Percentiles rank a stretch among this genome's conserved stretches.
Evolutionary conservation across 768 basidiomycete species (phyloP).

Genomic region (Mycena sanguinolenta): DNA sequence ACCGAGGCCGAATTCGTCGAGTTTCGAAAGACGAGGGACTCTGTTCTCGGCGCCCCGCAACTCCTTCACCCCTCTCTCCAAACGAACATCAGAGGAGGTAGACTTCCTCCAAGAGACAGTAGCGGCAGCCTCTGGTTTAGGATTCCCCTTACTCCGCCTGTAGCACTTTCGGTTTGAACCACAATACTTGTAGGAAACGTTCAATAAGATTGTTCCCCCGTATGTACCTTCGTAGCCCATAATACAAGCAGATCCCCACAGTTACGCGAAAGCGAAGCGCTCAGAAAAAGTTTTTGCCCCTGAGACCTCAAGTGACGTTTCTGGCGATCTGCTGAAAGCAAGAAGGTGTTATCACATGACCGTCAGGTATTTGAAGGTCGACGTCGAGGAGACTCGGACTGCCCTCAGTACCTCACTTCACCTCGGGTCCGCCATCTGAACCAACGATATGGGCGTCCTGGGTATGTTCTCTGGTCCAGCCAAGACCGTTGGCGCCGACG

Average conservation of each 20-base stretch:
- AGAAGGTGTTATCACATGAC: conserved; percentile 2
- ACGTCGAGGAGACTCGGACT: too few relatives aligned
- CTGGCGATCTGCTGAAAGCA: not conserved
- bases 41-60: conserved; percentile 42
- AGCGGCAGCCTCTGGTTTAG: conserved; percentile 5
- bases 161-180: too few relatives aligned
- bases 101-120: conserved; percentile 27
- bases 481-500: conserved; percentile 11
- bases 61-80: conserved; percentile 54
- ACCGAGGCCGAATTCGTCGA: conserved; percentile 45
- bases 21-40: conserved; percentile 49
- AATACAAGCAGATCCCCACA: not conserved
- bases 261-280: not conserved
- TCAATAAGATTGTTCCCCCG: not conserved
- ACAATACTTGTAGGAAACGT: too few relatives aligned
- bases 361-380: conserved; percentile 1
- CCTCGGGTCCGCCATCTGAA: too few relatives aligned
- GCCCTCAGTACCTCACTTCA: too few relatives aligned
- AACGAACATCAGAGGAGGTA: conserved; percentile 27
- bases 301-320: not conserved
- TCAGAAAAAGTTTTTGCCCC: not conserved
- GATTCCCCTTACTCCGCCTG: conserved; percentile 7
- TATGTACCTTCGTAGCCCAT: not conserved
- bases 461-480: conserved; percentile 39
- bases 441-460: conserved; percentile 48